A percentile compares a stretch with the other conserved stretches of the same genome.
These are phyloP conservation scores for Amorphotheca resinae DNA, from an alignment of 495 filamentous ascomycete species.

Conservation along the genomic window DNA sequence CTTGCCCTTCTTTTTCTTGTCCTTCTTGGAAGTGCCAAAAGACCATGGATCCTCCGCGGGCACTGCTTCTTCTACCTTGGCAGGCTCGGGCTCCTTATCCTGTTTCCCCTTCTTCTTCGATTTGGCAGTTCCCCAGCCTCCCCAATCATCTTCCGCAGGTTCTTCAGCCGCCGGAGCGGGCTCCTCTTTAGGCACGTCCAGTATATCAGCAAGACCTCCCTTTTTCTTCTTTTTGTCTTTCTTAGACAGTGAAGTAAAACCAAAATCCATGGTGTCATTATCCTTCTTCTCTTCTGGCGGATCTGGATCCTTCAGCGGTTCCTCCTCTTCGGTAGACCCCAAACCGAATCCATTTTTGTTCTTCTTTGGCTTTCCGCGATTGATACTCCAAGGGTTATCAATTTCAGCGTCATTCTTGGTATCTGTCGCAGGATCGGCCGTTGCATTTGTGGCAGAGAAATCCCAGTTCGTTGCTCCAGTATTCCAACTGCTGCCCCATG, in stretches of 20 bases:
- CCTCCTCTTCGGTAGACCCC: constrained; percentile 26
- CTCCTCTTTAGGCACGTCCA: constrained; percentile 18
- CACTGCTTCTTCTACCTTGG: constrained; percentile 5
- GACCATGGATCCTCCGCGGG: constrained; percentile 21
- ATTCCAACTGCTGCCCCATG: constrained; percentile 29
- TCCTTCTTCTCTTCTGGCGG: constrained; percentile 20
- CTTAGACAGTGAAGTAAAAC: constrained; percentile 20
- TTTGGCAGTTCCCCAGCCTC: constrained; percentile 10
- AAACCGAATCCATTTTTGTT: constrained; percentile 25
- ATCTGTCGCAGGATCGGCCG: constrained; percentile 7
- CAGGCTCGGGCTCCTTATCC: constrained; percentile 8
- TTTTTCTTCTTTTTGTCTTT: constrained; percentile 31
- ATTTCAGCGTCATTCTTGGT: constrained; percentile 14
- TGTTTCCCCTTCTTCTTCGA: constrained; percentile 16
- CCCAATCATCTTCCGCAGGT: constrained; percentile 9
- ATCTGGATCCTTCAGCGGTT: constrained; percentile 17
- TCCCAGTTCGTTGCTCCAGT: constrained; percentile 22
- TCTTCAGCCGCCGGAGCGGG: constrained; percentile 5
- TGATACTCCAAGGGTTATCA: constrained; percentile 28
- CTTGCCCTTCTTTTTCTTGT: constrained; percentile 29
- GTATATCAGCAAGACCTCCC: constrained; percentile 18
- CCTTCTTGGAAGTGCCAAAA: constrained; percentile 25
- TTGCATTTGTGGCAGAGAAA: constrained; percentile 21
- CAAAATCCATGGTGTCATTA: constrained; percentile 24
- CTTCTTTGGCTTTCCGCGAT: constrained; percentile 32